Conservation (phyloP, 352 stramenopile species). For the Phytophthora sp. region DNA sequence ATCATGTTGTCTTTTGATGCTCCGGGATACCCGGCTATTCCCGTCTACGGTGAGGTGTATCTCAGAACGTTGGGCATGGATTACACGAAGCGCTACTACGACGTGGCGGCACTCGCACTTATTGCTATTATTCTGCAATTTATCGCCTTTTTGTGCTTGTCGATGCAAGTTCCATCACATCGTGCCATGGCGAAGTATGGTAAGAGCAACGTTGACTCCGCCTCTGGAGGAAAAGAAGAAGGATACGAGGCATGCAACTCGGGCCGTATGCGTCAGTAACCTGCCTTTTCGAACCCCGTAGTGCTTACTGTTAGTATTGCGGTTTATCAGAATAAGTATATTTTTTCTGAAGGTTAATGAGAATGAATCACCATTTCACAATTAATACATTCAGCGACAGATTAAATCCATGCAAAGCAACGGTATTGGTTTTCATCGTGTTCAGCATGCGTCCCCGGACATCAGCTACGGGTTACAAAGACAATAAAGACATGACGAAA, state of each 20-base stretch:
- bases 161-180: constrained; percentile 66
- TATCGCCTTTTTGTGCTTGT: constrained; percentile 69
- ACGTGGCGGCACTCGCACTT: constrained; percentile 60
- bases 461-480: too few relatives aligned
- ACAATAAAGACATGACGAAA: too few relatives aligned
- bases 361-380: too few relatives aligned
- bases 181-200: constrained; percentile 44
- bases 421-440: too few relatives aligned
- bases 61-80: constrained; percentile 86
- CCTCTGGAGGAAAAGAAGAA: constrained; percentile 35
- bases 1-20: constrained; percentile 81
- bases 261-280: constrained; percentile 8
- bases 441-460: too few relatives aligned
- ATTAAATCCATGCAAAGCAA: too few relatives aligned
- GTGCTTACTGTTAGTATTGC: too few relatives aligned
- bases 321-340: too few relatives aligned
- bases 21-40: constrained; percentile 72
- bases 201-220: constrained; percentile 38
- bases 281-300: too few relatives aligned
- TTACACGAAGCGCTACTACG: constrained; percentile 79
- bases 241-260: constrained; percentile 21
- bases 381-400: too few relatives aligned
- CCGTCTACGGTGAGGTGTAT: constrained; percentile 85
- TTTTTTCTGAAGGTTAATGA: too few relatives aligned
- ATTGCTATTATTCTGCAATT: constrained; percentile 62